phyloP scores from a whole-genome alignment of 768 basidiomycete species.

The Boletus rufocinnamomeus region DNA sequence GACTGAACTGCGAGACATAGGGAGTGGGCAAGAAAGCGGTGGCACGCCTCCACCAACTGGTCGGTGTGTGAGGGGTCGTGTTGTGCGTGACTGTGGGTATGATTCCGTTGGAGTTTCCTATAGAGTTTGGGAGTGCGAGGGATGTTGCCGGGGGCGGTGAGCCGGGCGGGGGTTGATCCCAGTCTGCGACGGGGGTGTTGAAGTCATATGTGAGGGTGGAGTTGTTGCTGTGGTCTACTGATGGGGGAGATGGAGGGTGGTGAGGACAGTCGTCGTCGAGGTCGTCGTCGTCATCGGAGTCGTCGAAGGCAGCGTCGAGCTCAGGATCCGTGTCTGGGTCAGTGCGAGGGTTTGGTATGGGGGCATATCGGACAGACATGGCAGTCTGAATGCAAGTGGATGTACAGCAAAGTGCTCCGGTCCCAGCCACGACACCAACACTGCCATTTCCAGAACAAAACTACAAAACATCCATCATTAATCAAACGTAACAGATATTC shows the following conservation, averaged over 20 bases:
- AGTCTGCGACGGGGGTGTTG: slow-evolving; percentile 64
- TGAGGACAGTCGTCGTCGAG: slow-evolving; percentile 47
- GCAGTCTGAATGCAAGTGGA: background rate
- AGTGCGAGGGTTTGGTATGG: slow-evolving; percentile 58
- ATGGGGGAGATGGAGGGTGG: slow-evolving; percentile 31
- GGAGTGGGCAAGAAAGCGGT: slow-evolving; percentile 57
- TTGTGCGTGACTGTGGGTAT: slow-evolving; percentile 51
- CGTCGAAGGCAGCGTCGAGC: slow-evolving; percentile 88
- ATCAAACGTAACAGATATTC: background rate
- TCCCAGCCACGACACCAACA: slow-evolving; percentile 2
- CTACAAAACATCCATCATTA: background rate
- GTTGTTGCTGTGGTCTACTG: slow-evolving; percentile 7
- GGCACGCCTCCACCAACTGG: slow-evolving; percentile 58
- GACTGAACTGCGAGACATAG: slow-evolving; percentile 48
- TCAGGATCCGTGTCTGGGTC: slow-evolving; percentile 54
- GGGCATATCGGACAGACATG: slow-evolving; percentile 66
- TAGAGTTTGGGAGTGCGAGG: slow-evolving; percentile 64
- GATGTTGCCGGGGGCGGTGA: slow-evolving; percentile 71
- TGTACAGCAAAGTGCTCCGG: background rate
- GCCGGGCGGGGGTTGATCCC: slow-evolving; percentile 81
- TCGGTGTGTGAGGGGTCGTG: slow-evolving; percentile 26
- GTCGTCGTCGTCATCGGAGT: slow-evolving; percentile 67
- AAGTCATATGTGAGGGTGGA: slow-evolving; percentile 67
- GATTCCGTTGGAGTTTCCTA: slow-evolving; percentile 75
- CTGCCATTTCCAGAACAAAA: slow-evolving; percentile 10